These are phyloP conservation scores for Carex sylvatica DNA, from an alignment of 202 grass and related monocot genomes.

Conservation along the genomic window DNA sequence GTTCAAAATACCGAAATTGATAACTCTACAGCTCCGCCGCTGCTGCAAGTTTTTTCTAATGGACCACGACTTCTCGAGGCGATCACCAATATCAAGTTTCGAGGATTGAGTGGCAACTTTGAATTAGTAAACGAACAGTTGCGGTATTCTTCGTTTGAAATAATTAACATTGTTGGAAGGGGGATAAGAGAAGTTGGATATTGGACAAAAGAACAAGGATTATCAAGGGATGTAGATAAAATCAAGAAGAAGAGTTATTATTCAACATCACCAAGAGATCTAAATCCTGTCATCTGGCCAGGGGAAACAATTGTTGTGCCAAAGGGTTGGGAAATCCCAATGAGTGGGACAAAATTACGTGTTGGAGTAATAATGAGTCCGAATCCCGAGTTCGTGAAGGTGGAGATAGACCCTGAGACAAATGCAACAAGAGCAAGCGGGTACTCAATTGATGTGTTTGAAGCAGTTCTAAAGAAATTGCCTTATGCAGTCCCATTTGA, in stretches of 20 bases:
- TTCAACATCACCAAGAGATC: no score
- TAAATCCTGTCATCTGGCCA: conserved; percentile 46
- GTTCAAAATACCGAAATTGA: not conserved
- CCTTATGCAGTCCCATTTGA: conserved; percentile 31
- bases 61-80: not conserved
- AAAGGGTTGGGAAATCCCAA: conserved; percentile 51
- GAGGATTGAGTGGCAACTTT: conserved; percentile 49
- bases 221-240: not conserved
- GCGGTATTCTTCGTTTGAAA: conserved; percentile 42
- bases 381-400: not conserved
- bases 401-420: not conserved
- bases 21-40: no score
- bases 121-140: conserved; percentile 38
- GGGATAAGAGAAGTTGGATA: conserved; percentile 40
- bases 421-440: conserved; percentile 45
- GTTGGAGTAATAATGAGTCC: conserved; percentile 42
- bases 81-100: conserved; percentile 39
- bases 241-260: no score
- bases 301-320: conserved; percentile 29
- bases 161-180: conserved; percentile 52
- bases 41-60: not conserved
- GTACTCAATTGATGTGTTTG: conserved; percentile 70
- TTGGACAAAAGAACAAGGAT: conserved; percentile 37
- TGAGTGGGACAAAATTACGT: conserved; percentile 17
- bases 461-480: conserved; percentile 37